Conservation (phyloP, 2,329 filamentous ascomycete species). For the Parastagonospora nodorum region DNA sequence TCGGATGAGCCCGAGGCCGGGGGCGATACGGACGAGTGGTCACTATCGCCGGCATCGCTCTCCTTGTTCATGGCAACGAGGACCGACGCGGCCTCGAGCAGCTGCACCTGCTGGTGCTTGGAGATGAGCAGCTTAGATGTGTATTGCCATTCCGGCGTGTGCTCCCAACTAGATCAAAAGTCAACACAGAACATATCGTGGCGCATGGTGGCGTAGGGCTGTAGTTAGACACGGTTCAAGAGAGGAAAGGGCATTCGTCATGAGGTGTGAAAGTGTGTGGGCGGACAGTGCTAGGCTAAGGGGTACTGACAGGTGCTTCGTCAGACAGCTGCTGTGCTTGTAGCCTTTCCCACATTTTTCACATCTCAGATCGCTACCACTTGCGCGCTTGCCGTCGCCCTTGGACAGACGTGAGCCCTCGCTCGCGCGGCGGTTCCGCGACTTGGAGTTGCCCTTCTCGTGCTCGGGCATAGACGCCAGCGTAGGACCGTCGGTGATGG, state of each 20-base stretch:
- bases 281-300: constrained; percentile 50
- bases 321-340: constrained; percentile 99
- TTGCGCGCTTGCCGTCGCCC: constrained; percentile 77
- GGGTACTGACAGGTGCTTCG: constrained; percentile 98
- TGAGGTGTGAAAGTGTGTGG: constrained; percentile 50
- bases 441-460: constrained; percentile 56
- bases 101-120: constrained; percentile 98
- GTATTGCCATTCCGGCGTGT: constrained; percentile 95
- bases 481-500: constrained; percentile 71
- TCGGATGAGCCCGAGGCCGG: constrained; percentile 82
- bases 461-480: constrained; percentile 54
- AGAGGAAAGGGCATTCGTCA: constrained; percentile 44
- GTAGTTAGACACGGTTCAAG: constrained; percentile 15
- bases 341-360: constrained; percentile 99
- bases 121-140: constrained; percentile 98
- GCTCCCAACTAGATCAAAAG: constrained; percentile 82
- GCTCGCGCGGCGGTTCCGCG: constrained; percentile 69
- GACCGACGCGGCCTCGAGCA: constrained; percentile 96
- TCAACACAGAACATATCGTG: constrained; percentile 34
- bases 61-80: constrained; percentile 85
- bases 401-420: constrained; percentile 84
- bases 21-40: constrained; percentile 81
- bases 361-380: constrained; percentile 86
- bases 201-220: constrained; percentile 5
- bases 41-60: constrained; percentile 68